A percentile compares a stretch with the other conserved stretches of the same genome.
Conservation (phyloP, 73 alveolate species). For the Tetrahymena thermophila region DNA sequence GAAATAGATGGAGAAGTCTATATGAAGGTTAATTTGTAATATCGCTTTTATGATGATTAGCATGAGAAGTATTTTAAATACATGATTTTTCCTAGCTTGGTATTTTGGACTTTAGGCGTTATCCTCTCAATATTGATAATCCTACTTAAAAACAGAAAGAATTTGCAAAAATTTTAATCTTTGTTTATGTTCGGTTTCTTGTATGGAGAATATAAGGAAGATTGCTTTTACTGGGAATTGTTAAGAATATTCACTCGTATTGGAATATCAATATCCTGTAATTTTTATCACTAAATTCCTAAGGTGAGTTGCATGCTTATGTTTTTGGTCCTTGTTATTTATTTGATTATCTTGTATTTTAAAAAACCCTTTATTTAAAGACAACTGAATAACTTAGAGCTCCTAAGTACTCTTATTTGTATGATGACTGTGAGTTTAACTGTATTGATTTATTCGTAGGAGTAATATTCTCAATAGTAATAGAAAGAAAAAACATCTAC, state of each 20-base stretch:
- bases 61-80: neutral
- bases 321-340: neutral
- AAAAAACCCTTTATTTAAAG: neutral
- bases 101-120: neutral
- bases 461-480: neutral
- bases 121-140: neutral
- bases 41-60: neutral
- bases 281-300: neutral
- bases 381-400: neutral
- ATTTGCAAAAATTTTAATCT: neutral
- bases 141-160: neutral
- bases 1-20: neutral
- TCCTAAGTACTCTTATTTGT: neutral
- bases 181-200: neutral
- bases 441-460: neutral
- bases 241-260: neutral
- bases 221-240: neutral
- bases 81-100: neutral
- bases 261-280: neutral
- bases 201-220: neutral
- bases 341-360: neutral
- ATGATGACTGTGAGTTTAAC: neutral
- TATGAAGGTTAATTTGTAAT: neutral
- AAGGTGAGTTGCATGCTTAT: neutral
- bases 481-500: neutral